Evolutionary conservation across 371 early-diverging fungal species (phyloP).

Genomic region (Coemansia sp.): DNA sequence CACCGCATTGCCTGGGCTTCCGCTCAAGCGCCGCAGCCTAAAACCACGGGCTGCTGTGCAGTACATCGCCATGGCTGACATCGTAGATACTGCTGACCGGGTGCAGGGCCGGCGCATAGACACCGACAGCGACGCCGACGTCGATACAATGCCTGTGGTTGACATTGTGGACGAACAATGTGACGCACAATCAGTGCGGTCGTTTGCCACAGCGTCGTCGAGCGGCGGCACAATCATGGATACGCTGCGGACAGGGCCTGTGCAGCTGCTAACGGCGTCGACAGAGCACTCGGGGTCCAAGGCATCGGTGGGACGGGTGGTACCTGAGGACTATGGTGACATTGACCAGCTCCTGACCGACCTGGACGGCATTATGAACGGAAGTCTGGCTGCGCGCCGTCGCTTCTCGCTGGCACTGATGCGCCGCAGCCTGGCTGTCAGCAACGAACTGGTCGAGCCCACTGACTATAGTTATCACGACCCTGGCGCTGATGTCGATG

Average conservation of each 20-base stretch:
- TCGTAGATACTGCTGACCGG: conserved; percentile 28
- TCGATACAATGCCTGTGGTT: not conserved
- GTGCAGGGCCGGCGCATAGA: conserved; percentile 7
- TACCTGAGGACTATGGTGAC: conserved; percentile 46
- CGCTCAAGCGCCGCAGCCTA: conserved; percentile 11
- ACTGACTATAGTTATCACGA: conserved; percentile 20
- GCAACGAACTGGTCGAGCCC: conserved; percentile 35
- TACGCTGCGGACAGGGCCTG: conserved; percentile 26
- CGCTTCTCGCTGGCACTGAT: conserved; percentile 42
- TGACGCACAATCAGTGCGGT: conserved; percentile 18
- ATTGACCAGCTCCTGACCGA: conserved; percentile 36
- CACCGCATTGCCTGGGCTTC: conserved; percentile 22
- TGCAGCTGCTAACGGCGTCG: conserved; percentile 40
- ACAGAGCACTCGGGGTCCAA: conserved; percentile 45
- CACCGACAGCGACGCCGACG: not conserved
- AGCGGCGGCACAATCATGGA: conserved; percentile 40
- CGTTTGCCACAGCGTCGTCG: conserved; percentile 29
- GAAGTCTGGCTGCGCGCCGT: conserved; percentile 40
- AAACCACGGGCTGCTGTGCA: conserved; percentile 33
- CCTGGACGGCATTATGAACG: conserved; percentile 43
- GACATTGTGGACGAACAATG: not conserved
- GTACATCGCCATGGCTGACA: conserved; percentile 36
- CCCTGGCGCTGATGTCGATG: not conserved
- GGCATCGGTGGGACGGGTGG: conserved; percentile 29
- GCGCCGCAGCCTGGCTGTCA: conserved; percentile 42